Percentiles rank a stretch among this genome's conserved stretches.
phyloP scores from a whole-genome alignment of 1,284 basidiomycete species.

The Sanghuangporus sanghuang region DNA sequence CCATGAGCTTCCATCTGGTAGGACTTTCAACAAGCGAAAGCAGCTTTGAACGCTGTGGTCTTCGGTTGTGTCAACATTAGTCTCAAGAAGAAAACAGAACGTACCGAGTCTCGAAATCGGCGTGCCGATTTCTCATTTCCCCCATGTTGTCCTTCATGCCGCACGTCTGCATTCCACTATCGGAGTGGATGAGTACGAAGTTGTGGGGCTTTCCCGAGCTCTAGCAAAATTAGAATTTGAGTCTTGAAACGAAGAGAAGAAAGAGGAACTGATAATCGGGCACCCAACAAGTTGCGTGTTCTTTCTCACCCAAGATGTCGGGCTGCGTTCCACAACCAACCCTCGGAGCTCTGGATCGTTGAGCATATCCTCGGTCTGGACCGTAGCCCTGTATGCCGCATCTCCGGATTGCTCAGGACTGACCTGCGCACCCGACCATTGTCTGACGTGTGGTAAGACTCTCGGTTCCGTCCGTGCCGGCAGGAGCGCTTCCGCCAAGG shows the following conservation, averaged over 20 bases:
- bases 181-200: not conserved
- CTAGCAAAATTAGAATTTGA: not conserved
- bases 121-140: slow-evolving; percentile 25
- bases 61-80: not conserved
- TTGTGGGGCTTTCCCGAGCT: not conserved
- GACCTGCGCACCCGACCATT: slow-evolving; percentile 24
- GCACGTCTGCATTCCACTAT: not conserved
- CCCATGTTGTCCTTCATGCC: slow-evolving; percentile 24
- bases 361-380: slow-evolving; percentile 40
- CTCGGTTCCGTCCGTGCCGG: slow-evolving; percentile 49
- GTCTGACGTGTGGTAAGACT: slow-evolving; percentile 44
- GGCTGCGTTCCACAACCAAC: slow-evolving; percentile 25
- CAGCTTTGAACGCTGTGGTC: slow-evolving; percentile 26
- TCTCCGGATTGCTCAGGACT: slow-evolving; percentile 47
- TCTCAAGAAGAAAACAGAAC: not conserved
- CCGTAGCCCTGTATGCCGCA: slow-evolving; percentile 43
- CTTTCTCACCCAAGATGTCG: slow-evolving; percentile 29
- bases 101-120: slow-evolving; percentile 32
- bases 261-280: slow-evolving; percentile 22
- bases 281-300: slow-evolving; percentile 27
- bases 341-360: slow-evolving; percentile 41
- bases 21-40: slow-evolving; percentile 37
- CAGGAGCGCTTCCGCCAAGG: slow-evolving; percentile 41
- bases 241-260: not conserved
- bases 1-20: slow-evolving; percentile 31